Percentiles rank a stretch among this genome's conserved stretches.
phyloP scores from a whole-genome alignment of 805 yeast genomes.

The Myxozyma udenii region DNA sequence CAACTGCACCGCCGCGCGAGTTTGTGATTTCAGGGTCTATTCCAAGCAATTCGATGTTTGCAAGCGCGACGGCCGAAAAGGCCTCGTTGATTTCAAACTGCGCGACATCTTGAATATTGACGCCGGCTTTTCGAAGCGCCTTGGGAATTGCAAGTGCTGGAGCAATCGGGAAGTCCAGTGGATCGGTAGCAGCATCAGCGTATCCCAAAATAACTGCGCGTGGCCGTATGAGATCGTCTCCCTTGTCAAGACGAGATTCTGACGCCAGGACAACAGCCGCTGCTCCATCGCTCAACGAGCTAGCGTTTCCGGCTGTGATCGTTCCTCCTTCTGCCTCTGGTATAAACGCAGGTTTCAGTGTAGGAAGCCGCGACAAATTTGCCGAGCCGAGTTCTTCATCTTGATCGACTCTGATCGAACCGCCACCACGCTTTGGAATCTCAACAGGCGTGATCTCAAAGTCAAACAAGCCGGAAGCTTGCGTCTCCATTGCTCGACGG shows the following conservation, averaged over 20 bases:
- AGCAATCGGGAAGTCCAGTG: constrained; percentile 90
- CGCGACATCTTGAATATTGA: constrained; percentile 64
- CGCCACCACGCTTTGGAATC: constrained; percentile 57
- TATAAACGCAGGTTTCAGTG: constrained; percentile 80
- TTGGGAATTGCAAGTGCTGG: constrained; percentile 90
- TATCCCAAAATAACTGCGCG: constrained; percentile 77
- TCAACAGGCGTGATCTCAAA: constrained; percentile 79
- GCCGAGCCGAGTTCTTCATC: constrained; percentile 79
- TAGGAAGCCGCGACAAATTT: constrained; percentile 64
- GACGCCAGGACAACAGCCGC: constrained; percentile 86
- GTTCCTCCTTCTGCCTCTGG: constrained; percentile 65
- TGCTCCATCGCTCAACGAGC: constrained; percentile 92
- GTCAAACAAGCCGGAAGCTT: constrained; percentile 67
- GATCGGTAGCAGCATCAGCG: constrained; percentile 94
- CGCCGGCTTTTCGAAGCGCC: constrained; percentile 77
- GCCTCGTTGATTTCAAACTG: constrained; percentile 93
- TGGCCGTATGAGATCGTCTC: constrained; percentile 56
- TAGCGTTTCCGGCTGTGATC: constrained; percentile 93
- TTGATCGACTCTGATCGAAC: constrained; percentile 60
- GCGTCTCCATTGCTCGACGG: constrained; percentile 73
- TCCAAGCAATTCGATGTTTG: constrained; percentile 68
- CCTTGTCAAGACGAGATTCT: constrained; percentile 61
- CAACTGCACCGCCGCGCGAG: constrained; percentile 94
- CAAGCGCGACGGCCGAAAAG: constrained; percentile 87
- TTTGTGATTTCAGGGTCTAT: constrained; percentile 69